These are phyloP conservation scores for Boletus patriciae DNA, from an alignment of 768 basidiomycete genomes.

Conservation along the genomic window DNA sequence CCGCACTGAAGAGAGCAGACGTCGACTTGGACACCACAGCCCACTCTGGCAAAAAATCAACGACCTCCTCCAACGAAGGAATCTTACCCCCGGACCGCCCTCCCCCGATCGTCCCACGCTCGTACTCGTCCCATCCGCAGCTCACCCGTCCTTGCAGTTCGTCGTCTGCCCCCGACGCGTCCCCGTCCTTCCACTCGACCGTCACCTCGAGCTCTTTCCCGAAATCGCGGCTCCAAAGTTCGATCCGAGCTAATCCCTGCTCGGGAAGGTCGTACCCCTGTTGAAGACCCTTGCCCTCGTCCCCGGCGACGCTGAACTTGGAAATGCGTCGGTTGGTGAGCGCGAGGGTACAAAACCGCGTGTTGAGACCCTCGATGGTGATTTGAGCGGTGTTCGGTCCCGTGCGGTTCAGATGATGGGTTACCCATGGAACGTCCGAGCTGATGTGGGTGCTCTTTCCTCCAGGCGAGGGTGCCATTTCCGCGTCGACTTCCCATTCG, in stretches of 20 bases:
- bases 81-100: constrained; percentile 46
- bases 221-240: constrained; percentile 66
- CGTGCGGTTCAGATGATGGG: constrained; percentile 40
- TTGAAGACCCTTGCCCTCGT: constrained; percentile 39
- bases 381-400: constrained; percentile 49
- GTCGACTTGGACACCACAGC: constrained; percentile 55
- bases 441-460: constrained; percentile 11
- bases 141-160: constrained; percentile 46
- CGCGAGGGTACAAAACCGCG: constrained; percentile 60
- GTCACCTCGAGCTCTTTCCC: constrained; percentile 52
- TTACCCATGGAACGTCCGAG: constrained; percentile 44
- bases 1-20: constrained; percentile 60
- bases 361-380: constrained; percentile 54
- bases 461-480: constrained; percentile 42
- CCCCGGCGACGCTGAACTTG: constrained; percentile 41
- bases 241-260: constrained; percentile 40
- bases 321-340: constrained; percentile 50
- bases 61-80: constrained; percentile 67
- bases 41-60: constrained; percentile 67
- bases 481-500: constrained; percentile 42
- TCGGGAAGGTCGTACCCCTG: constrained; percentile 40
- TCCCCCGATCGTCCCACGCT: constrained; percentile 52
- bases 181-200: constrained; percentile 45
- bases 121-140: constrained; percentile 71
- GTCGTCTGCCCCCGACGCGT: constrained; percentile 13